phyloP scores from a whole-genome alignment of 345 rosid species.

The Moricandia arvensis region DNA sequence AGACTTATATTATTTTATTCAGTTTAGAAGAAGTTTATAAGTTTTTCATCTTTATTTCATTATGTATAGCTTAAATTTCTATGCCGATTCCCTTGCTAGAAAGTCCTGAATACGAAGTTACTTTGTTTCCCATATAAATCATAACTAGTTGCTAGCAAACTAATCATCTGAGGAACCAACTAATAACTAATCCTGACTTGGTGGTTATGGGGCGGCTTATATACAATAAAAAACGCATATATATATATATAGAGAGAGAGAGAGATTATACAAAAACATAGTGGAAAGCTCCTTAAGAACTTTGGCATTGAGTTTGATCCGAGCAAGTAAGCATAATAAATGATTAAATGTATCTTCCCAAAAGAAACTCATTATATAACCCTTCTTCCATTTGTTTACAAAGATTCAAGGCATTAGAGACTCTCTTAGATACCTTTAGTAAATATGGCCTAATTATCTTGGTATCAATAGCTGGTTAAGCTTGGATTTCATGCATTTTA shows the following conservation, averaged over 20 bases:
- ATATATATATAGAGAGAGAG: too few species aligned
- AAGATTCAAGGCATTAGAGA: background rate
- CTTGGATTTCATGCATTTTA: background rate
- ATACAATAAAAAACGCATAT: too few species aligned
- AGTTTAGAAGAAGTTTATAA: background rate
- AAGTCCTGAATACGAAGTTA: background rate
- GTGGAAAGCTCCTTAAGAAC: conserved; percentile 14
- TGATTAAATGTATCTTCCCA: conserved; percentile 13
- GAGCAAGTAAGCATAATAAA: conserved; percentile 12
- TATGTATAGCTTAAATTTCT: too few species aligned
- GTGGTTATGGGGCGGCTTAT: too few species aligned
- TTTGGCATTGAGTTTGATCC: conserved; percentile 22
- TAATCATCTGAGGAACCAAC: background rate
- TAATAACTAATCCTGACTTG: background rate
- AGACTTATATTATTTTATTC: background rate
- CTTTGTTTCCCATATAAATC: background rate
- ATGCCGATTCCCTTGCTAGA: background rate
- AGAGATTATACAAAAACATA: conserved; percentile 18
- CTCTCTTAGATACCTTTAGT: too few species aligned
- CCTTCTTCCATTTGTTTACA: conserved; percentile 2
- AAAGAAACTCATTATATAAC: conserved; percentile 24
- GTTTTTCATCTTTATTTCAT: background rate
- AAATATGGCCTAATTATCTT: background rate
- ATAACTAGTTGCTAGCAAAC: background rate
- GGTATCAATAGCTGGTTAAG: background rate